Conservation (phyloP, 257 asterid species). For the Solanum megistacrolobum region DNA sequence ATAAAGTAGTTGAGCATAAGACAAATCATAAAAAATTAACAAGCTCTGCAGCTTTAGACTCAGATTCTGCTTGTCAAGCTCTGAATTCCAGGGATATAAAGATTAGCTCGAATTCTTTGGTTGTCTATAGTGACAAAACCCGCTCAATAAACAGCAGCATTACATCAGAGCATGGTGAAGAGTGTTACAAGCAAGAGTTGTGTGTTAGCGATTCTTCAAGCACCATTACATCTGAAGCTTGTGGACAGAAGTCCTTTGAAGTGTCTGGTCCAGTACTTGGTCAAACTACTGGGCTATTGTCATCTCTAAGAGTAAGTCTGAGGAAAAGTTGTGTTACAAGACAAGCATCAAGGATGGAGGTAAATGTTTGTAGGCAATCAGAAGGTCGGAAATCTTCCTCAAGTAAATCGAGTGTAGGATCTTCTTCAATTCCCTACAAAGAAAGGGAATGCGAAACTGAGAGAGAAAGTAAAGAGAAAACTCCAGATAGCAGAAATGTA, state of each 20-base stretch:
- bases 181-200: neutral
- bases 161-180: neutral
- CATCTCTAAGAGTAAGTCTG: constrained; percentile 21
- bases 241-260: constrained; percentile 1
- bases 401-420: constrained; percentile 30
- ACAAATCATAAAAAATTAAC: neutral
- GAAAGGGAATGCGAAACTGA: neutral
- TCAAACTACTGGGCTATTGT: constrained; percentile 16
- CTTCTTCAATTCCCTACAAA: constrained; percentile 12
- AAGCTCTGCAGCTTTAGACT: neutral
- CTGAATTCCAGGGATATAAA: neutral
- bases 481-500: constrained; percentile 18
- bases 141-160: neutral
- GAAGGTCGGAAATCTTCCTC: constrained; percentile 27
- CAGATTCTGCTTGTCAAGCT: constrained; percentile 1
- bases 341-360: constrained; percentile 29
- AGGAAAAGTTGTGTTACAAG: constrained; percentile 35
- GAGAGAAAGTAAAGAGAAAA: constrained; percentile 6
- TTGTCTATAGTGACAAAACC: neutral
- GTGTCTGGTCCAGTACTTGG: constrained; percentile 16
- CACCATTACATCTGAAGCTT: constrained; percentile 17
- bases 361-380: constrained; percentile 8
- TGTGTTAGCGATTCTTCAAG: constrained; percentile 6
- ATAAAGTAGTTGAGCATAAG: neutral
- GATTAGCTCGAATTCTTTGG: neutral